Evolutionary conservation across 208 protist species (phyloP), one percentile per base, ranked within the genome.

Genomic region (Crithidia expoeki): DNA sequence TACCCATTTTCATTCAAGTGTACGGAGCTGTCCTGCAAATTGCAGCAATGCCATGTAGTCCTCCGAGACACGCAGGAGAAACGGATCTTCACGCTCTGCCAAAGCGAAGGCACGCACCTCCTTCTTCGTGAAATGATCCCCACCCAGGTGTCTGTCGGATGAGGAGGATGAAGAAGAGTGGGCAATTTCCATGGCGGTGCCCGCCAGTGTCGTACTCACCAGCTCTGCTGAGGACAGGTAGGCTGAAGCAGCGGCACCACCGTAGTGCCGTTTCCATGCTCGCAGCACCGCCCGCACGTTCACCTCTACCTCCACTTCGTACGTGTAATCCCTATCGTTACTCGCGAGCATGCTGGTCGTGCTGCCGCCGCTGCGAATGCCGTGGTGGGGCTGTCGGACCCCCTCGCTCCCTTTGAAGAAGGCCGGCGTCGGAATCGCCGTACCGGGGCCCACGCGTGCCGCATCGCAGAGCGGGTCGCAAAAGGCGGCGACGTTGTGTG

Each of bases 301-400:
- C 10, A 94, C 58, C 78, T 94, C 86, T 53, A 92, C 49, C 68
- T 94, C 89, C 9, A 94, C 74, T 4, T 75, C 72, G 6, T 38
- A 32, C n/a, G 16, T 33, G n/a, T n/a, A n/a, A n/a, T n/a, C n/a
- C n/a, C n/a, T n/a, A n/a, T n/a, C n/a, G n/a, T n/a, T n/a, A n/a
- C n/a, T n/a, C n/a, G n/a, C n/a, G n/a, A n/a, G n/a, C n/a, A n/a
- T n/a, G 36, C 32, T 32, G 4, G 44, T 14, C 23, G 25, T 33
- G 6, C n/a, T 4, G 55, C 10, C 28, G 33, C 23, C 23, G 42
- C 36, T 60, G 19, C 19, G 23, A 33, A 3, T 36, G 51, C 9
- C 9, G 16, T 2, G 6, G 12, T 6, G 12, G 51, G 4, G 51
- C 14, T 23, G 7, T 23, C 47, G 47, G 4, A 30, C 36, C 5